Evolutionary conservation across 2,329 filamentous ascomycete species (phyloP).

Genomic region (Colletotrichum plurivorum): DNA sequence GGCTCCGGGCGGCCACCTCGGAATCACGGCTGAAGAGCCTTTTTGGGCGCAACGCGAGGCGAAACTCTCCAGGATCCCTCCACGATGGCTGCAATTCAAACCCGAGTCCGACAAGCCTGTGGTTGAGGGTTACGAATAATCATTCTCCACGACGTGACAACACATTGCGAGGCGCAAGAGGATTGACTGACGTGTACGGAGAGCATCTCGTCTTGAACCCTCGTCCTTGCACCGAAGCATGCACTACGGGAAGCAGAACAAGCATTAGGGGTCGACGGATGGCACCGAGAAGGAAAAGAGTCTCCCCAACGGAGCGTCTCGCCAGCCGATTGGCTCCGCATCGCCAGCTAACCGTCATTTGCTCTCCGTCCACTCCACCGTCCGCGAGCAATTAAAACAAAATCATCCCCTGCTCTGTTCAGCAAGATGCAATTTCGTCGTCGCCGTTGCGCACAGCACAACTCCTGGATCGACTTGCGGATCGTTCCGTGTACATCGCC

Average conservation of each 20-base stretch:
- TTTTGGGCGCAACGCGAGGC: background rate
- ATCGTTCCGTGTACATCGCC: background rate
- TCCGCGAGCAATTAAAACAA: background rate
- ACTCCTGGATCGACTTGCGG: background rate
- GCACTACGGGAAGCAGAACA: slow-evolving; percentile 16
- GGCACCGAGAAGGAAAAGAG: slow-evolving; percentile 1
- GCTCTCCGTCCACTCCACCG: background rate
- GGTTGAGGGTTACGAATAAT: too few species aligned
- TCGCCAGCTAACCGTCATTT: background rate
- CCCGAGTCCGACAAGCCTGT: too few species aligned
- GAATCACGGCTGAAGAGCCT: slow-evolving; percentile 8
- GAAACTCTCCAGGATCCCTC: too few species aligned
- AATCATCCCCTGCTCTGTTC: background rate
- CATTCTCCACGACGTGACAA: too few species aligned
- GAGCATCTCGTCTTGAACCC: background rate
- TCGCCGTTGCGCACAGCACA: background rate
- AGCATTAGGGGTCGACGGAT: slow-evolving; percentile 33
- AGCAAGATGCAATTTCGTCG: background rate
- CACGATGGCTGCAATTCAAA: too few species aligned
- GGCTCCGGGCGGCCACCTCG: slow-evolving; percentile 22
- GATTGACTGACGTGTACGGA: background rate
- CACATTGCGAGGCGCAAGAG: background rate
- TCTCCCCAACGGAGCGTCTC: background rate
- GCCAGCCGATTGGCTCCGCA: slow-evolving; percentile 4
- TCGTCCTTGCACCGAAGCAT: background rate